Evolutionary conservation across 805 yeast species (phyloP).

Genomic region (Starmera caribaea): DNA sequence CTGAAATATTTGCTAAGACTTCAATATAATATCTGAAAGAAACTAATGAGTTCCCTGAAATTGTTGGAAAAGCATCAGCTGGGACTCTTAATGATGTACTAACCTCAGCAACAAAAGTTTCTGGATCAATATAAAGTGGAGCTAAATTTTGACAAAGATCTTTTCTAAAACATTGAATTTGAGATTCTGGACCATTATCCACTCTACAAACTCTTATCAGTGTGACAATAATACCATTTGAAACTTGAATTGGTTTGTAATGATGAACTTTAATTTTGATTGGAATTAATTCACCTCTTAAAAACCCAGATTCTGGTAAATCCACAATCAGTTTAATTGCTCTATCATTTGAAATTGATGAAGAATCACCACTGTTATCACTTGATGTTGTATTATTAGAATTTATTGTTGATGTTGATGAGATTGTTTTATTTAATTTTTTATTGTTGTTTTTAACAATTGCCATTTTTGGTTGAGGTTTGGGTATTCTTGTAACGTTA

Average conservation of each 20-base stretch:
- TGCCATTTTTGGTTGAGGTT: conserved; percentile 57
- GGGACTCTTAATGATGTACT: conserved; percentile 66
- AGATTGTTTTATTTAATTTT: conserved; percentile 27
- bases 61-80: conserved; percentile 79
- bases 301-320: conserved; percentile 55
- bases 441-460: conserved; percentile 46
- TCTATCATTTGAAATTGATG: conserved; percentile 8
- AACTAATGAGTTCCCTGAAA: conserved; percentile 58
- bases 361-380: conserved; percentile 13
- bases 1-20: conserved; percentile 71
- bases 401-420: conserved; percentile 31
- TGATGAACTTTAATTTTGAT: conserved; percentile 60
- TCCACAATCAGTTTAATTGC: conserved; percentile 34
- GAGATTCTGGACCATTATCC: conserved; percentile 45
- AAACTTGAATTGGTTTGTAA: conserved; percentile 56
- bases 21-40: conserved; percentile 81
- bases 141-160: conserved; percentile 71
- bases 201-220: conserved; percentile 72
- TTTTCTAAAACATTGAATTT: conserved; percentile 57
- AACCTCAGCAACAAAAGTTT: conserved; percentile 42
- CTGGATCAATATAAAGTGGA: conserved; percentile 73
- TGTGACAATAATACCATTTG: conserved; percentile 70
- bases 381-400: conserved; percentile 15
- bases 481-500: conserved; percentile 57
- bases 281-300: conserved; percentile 74